Evolutionary conservation across 352 stramenopile genomes (phyloP), one percentile per base, ranked within the genome.

Genomic region (Phytopythium litorale): DNA sequence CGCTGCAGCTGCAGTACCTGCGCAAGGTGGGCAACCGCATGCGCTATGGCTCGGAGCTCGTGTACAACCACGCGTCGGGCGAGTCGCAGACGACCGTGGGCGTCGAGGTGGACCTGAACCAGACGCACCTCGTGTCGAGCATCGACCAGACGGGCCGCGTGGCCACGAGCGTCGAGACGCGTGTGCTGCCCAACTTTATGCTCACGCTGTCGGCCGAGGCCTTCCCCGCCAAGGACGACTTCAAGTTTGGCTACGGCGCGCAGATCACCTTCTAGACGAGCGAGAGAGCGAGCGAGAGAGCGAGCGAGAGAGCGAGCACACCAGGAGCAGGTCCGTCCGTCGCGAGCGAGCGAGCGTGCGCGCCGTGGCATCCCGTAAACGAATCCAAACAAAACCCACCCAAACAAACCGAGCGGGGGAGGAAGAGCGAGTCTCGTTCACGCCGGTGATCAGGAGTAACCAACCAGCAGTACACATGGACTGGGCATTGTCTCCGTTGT

Each of bases 211-310:
- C 88, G 40, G 86, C 86, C 56, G 88, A 95, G 65, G 85, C 81
- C 53, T 93, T 85, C 64, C 88, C 88, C 37, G 77, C 83, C 52
- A 94, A 94, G 75, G 85, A 95, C 68, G 88, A 93, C 63, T 92
- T 95, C 73, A 94, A 94, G 73, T 95, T 96, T 80, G 88, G 88
- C 70, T 96, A 96, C 67, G 88, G 88, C 63, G 84, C 87, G 61
- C 84, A 95, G 78, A 84, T 95, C 82, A 89, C 83, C 62, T 92
- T 92, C 73, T 92, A 92, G 75, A 81, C 61, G 71, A 62, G 54
- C 42, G 57, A 56, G 48, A 37, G 67, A 63, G 42, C 54, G 67
- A 53, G 63, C 50, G 58, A 75, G 50, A n/a, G 67, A 67, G 52
- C 37, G 57, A 62, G 45, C 58, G 70, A 46, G 65, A 56, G 58